Evolutionary conservation across 2,329 filamentous ascomycete species (phyloP).

Genomic region (Tolypocladium tundrense): DNA sequence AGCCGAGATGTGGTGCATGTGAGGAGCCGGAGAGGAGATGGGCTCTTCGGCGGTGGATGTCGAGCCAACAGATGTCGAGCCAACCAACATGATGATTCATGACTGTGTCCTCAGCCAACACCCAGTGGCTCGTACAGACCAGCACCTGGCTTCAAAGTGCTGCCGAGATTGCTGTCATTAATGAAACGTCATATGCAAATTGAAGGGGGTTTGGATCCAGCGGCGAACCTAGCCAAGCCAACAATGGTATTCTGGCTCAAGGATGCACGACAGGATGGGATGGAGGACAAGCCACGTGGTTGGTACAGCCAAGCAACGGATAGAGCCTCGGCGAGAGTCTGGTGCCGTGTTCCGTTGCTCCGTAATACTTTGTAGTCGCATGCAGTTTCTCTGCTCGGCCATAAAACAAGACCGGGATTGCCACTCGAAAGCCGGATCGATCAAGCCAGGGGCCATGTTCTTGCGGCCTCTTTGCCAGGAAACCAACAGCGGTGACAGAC

Average conservation of each 20-base stretch:
- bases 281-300: neutral
- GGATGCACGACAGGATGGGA: neutral
- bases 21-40: neutral
- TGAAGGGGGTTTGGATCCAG: neutral
- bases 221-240: neutral
- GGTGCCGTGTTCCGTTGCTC: neutral
- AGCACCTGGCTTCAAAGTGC: neutral
- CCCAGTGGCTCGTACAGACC: neutral
- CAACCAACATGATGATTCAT: neutral
- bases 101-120: neutral
- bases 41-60: neutral
- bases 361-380: neutral
- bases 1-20: neutral
- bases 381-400: too few species aligned
- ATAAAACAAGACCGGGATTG: too few species aligned
- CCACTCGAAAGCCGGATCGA: too few species aligned
- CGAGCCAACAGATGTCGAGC: too few species aligned
- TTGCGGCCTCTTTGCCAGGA: too few species aligned
- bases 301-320: neutral
- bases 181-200: neutral
- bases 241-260: neutral
- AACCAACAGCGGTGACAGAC: too few species aligned
- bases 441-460: too few species aligned
- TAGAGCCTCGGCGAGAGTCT: neutral
- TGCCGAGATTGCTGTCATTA: neutral